phyloP scores from a whole-genome alignment of 1,284 basidiomycete species.

The Lignosus rhinocerotis region DNA sequence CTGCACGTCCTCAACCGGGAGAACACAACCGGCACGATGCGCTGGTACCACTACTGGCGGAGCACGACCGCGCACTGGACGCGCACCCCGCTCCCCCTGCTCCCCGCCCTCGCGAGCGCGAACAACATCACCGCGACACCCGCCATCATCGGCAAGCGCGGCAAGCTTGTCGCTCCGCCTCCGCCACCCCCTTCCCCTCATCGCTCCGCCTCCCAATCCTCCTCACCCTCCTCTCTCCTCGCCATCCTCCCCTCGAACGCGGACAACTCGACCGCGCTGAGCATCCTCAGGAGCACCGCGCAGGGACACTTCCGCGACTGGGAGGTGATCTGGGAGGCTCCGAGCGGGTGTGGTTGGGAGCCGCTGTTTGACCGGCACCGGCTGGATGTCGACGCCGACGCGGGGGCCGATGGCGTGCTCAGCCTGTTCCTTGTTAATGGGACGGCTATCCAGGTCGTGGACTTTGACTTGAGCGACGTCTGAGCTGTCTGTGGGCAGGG shows the following conservation, averaged over 20 bases:
- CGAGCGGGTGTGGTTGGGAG: conserved; percentile 38
- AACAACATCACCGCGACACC: conserved; percentile 43
- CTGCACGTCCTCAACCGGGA: conserved; percentile 47
- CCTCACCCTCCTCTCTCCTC: conserved; percentile 26
- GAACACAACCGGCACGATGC: conserved; percentile 41
- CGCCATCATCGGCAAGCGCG: conserved; percentile 44
- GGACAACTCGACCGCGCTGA: conserved; percentile 37
- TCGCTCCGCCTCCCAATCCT: background rate
- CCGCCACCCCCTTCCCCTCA: too few species aligned
- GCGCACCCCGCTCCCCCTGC: conserved; percentile 38
- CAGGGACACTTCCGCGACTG: conserved; percentile 39
- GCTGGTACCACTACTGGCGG: conserved; percentile 46
- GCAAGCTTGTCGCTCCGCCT: conserved; percentile 37
- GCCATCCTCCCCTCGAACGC: conserved; percentile 43
- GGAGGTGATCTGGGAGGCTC: conserved; percentile 37
- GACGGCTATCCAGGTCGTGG: conserved; percentile 36
- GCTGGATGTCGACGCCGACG: conserved; percentile 17
- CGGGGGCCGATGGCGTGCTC: conserved; percentile 34
- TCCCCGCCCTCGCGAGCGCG: conserved; percentile 26
- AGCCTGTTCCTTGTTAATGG: conserved; percentile 41
- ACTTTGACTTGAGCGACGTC: conserved; percentile 30
- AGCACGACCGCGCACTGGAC: conserved; percentile 39
- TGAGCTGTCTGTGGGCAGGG: conserved; percentile 2
- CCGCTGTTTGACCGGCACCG: conserved; percentile 41
- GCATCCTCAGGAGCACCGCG: conserved; percentile 37